Conservation (phyloP, 352 stramenopile genomes). For the Pythium monospermum region DNA sequence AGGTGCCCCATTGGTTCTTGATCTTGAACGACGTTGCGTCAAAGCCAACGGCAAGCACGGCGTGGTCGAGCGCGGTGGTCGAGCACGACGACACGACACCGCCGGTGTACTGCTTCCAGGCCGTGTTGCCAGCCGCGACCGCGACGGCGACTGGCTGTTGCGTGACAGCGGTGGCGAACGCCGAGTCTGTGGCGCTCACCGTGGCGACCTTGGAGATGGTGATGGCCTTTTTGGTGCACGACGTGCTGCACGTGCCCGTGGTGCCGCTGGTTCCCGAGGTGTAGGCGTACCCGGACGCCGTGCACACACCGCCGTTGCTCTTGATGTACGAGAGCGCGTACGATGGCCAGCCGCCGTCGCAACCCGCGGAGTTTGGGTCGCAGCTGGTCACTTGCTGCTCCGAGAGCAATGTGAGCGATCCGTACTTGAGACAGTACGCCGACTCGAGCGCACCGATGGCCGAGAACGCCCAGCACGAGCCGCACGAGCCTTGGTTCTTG, state of each 20-base stretch:
- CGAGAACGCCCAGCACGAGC: conserved; percentile 97
- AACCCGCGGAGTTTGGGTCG: conserved; percentile 74
- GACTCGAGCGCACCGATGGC: conserved; percentile 89
- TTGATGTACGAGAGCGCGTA: conserved; percentile 90
- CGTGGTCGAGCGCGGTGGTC: conserved; percentile 93
- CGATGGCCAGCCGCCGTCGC: conserved; percentile 84
- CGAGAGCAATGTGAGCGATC: conserved; percentile 72
- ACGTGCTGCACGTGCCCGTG: conserved; percentile 25
- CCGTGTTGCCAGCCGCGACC: conserved; percentile 91
- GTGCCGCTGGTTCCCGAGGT: conserved; percentile 30
- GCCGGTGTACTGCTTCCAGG: conserved; percentile 96
- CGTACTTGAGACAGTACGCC: conserved; percentile 74
- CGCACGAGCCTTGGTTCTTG: conserved; percentile 97
- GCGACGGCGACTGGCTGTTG: conserved; percentile 91
- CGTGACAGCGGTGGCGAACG: conserved; percentile 81
- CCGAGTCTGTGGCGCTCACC: conserved; percentile 63
- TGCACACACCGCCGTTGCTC: conserved; percentile 67
- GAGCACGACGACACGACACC: conserved; percentile 84
- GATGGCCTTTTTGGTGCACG: conserved; percentile 24
- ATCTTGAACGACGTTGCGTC: conserved; percentile 87
- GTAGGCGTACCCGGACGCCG: conserved; percentile 79
- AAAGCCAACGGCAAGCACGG: conserved; percentile 96
- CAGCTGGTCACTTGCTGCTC: conserved; percentile 93
- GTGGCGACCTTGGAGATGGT: conserved; percentile 36
- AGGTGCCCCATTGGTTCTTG: conserved; percentile 96